phyloP scores from a whole-genome alignment of 441 rosid genomes.

The Raphanus hybrid region DNA sequence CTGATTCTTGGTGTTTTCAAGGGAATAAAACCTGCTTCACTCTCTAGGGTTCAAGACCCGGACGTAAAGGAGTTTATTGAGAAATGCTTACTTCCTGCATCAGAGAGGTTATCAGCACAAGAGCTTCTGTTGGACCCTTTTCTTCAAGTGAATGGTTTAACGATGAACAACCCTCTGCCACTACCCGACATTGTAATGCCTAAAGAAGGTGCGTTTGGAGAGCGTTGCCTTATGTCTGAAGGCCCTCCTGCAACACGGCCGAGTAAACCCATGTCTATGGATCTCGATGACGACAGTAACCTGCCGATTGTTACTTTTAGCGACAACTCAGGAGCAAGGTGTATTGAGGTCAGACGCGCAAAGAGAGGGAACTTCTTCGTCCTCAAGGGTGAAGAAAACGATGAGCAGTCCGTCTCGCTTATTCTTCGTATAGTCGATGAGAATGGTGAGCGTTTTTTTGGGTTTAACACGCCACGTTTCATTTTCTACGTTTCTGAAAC shows the following conservation, averaged over 20 bases:
- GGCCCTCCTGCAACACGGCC: slow-evolving; percentile 51
- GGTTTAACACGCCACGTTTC: not conserved
- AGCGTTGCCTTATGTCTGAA: slow-evolving; percentile 76
- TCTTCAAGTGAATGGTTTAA: slow-evolving; percentile 60
- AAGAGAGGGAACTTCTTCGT: slow-evolving; percentile 61
- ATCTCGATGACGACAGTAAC: slow-evolving; percentile 55
- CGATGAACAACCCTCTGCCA: slow-evolving; percentile 52
- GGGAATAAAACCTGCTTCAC: slow-evolving; percentile 80
- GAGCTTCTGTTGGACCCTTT: slow-evolving; percentile 66
- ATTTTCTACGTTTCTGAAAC: not conserved
- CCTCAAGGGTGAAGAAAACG: slow-evolving; percentile 69
- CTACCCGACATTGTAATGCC: slow-evolving; percentile 74
- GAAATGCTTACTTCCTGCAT: slow-evolving; percentile 68
- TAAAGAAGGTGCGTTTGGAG: slow-evolving; percentile 69
- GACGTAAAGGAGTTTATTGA: slow-evolving; percentile 66
- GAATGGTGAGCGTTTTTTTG: slow-evolving; percentile 46
- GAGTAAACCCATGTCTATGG: slow-evolving; percentile 50
- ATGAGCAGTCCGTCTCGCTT: slow-evolving; percentile 66
- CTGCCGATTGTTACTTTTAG: slow-evolving; percentile 55
- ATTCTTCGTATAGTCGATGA: slow-evolving; percentile 67
- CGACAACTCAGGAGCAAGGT: slow-evolving; percentile 44
- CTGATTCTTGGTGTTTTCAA: slow-evolving; percentile 35
- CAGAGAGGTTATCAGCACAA: slow-evolving; percentile 67
- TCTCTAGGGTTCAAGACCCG: slow-evolving; percentile 60
- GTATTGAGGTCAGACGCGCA: slow-evolving; percentile 59